phyloP scores from a whole-genome alignment of 306 rosid species.

The Medicago arabica region DNA sequence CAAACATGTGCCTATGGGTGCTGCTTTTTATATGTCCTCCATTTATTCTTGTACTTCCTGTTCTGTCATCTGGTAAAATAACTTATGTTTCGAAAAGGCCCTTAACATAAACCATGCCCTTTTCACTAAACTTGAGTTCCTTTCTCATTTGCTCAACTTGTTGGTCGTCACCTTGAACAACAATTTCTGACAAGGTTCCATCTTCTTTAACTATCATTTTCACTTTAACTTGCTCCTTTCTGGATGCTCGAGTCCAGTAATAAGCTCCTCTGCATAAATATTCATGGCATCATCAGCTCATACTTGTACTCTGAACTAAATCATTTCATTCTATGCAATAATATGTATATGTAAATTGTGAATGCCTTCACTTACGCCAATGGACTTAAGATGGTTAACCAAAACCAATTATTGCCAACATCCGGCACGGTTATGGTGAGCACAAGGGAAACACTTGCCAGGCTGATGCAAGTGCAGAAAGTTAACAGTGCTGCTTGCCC shows the following conservation, averaged over 20 bases:
- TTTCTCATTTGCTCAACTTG: conserved; percentile 84
- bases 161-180: conserved; percentile 90
- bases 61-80: neutral
- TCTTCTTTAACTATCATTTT: conserved; percentile 68
- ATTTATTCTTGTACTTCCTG: neutral
- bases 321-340: neutral
- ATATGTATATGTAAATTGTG: neutral
- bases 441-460: conserved; percentile 90
- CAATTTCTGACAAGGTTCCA: conserved; percentile 59
- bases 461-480: conserved; percentile 89
- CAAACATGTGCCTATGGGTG: neutral
- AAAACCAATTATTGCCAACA: conserved; percentile 89
- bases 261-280: conserved; percentile 69
- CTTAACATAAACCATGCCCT: conserved; percentile 85
- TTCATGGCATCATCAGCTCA: conserved; percentile 14
- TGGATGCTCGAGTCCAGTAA: conserved; percentile 79
- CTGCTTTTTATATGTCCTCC: neutral
- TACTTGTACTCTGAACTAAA: neutral
- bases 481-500: conserved; percentile 85
- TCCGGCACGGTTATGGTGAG: conserved; percentile 89
- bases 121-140: conserved; percentile 75
- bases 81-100: conserved; percentile 63
- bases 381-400: conserved; percentile 80
- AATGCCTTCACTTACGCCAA: conserved; percentile 69
- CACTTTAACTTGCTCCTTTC: conserved; percentile 86